These are phyloP conservation scores for Brasilioporus rufonigricans DNA, from an alignment of 768 basidiomycete genomes.

Conservation along the genomic window DNA sequence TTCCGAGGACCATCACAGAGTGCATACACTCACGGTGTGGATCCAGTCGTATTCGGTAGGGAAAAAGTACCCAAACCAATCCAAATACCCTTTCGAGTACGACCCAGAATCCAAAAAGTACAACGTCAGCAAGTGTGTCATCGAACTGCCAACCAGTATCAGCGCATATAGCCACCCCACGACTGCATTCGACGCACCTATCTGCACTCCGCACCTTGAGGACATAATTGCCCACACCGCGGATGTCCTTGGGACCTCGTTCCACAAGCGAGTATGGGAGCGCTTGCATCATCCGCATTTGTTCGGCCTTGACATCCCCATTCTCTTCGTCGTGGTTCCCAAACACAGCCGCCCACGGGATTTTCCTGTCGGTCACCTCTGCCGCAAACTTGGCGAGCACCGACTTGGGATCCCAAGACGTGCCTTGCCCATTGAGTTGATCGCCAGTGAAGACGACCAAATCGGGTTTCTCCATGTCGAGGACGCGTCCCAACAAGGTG, in stretches of 20 bases:
- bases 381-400: constrained; percentile 87
- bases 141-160: constrained; percentile 55
- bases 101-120: constrained; percentile 91
- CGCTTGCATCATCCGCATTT: constrained; percentile 67
- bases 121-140: constrained; percentile 82
- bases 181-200: constrained; percentile 51
- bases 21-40: constrained; percentile 46
- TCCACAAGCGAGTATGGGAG: constrained; percentile 86
- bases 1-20: not conserved
- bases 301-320: constrained; percentile 57
- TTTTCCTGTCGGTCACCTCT: constrained; percentile 67
- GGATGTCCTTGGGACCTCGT: constrained; percentile 77
- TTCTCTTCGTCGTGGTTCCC: constrained; percentile 92
- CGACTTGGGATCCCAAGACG: constrained; percentile 85
- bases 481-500: constrained; percentile 63
- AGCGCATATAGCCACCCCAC: not conserved
- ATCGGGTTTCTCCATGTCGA: constrained; percentile 85
- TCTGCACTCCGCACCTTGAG: constrained; percentile 83
- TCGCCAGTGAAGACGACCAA: constrained; percentile 92
- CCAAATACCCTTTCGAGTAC: constrained; percentile 59
- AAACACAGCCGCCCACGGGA: constrained; percentile 92
- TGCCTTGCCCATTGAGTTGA: constrained; percentile 89
- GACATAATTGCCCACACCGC: constrained; percentile 91
- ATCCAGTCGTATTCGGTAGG: constrained; percentile 86
- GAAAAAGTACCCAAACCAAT: constrained; percentile 58